Percentiles rank a stretch among this genome's conserved stretches.
Conservation (phyloP, 148 eudicot species). For the Vaccinium macrocarpon region DNA sequence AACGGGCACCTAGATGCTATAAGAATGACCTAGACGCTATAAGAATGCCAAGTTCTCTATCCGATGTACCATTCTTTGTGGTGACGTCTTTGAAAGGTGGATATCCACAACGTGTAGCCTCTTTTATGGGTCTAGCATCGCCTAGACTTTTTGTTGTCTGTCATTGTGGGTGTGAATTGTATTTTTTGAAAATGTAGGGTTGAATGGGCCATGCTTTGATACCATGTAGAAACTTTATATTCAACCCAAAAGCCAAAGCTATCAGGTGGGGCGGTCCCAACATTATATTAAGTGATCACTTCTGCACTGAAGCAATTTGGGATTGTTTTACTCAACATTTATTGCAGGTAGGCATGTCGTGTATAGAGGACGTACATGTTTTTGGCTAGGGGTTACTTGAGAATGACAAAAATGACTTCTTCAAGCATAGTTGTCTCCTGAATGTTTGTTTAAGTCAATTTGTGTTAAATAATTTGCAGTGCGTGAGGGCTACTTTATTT, state of each 20-base stretch:
- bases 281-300: neutral
- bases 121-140: neutral
- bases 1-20: too few species aligned
- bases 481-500: neutral
- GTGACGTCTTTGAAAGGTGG: too few species aligned
- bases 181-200: neutral
- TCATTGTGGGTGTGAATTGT: neutral
- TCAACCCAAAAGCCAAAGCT: neutral
- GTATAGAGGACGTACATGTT: neutral
- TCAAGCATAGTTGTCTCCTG: neutral
- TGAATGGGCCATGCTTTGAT: neutral
- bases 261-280: neutral
- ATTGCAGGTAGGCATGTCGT: neutral
- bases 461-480: neutral
- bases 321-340: neutral
- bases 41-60: too few species aligned
- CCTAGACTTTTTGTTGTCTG: neutral
- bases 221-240: neutral
- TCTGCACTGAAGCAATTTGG: neutral
- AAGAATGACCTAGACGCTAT: too few species aligned
- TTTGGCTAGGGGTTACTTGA: neutral
- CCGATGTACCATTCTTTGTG: too few species aligned
- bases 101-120: neutral
- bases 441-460: neutral
- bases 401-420: neutral